phyloP scores from a whole-genome alignment of 441 rosid genomes.

The Eruca vesicaria region DNA sequence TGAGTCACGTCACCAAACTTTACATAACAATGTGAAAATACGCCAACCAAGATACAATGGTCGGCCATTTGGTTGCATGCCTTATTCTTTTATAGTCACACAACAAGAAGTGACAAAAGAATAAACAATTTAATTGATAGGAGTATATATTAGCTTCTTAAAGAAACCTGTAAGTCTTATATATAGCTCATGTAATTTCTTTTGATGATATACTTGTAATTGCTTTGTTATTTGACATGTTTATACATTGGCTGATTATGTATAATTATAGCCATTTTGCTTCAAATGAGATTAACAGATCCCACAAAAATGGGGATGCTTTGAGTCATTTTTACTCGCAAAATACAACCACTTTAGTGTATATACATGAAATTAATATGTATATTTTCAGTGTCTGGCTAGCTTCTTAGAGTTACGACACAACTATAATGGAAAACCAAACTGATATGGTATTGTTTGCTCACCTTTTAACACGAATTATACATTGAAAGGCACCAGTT shows the following conservation, averaged over 20 bases:
- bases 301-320: slow-evolving; percentile 21
- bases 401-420: too few species aligned
- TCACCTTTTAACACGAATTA: too few species aligned
- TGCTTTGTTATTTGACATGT: background rate
- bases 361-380: background rate
- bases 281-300: slow-evolving; percentile 12
- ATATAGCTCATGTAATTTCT: background rate
- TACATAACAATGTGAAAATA: slow-evolving; percentile 30
- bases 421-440: background rate
- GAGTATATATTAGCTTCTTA: background rate
- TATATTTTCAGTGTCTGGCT: background rate
- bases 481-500: too few species aligned
- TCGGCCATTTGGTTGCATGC: slow-evolving; percentile 36
- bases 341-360: background rate
- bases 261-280: slow-evolving; percentile 6
- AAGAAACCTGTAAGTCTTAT: background rate
- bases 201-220: background rate
- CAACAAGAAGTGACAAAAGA: background rate
- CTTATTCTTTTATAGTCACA: slow-evolving; percentile 21
- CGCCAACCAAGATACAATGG: slow-evolving; percentile 34
- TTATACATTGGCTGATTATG: background rate
- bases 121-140: background rate
- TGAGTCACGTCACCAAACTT: slow-evolving; percentile 25
- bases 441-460: background rate
- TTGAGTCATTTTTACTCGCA: slow-evolving; percentile 21